Conservation (phyloP, 1,139 yeast species). For the Geotrichum europaeum region DNA sequence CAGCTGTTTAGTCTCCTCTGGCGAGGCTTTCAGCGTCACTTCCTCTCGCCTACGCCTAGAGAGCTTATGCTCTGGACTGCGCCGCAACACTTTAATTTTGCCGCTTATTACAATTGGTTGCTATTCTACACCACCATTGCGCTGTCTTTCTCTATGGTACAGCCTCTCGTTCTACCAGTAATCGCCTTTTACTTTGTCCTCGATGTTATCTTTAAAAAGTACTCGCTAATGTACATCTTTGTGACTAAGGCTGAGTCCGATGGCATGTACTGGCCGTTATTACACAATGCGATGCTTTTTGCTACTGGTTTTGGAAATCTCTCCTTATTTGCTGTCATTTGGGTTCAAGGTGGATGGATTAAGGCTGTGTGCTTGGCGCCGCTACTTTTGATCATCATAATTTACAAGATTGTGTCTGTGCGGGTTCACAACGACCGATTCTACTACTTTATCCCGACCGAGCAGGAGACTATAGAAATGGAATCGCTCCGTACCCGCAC, state of each 20-base stretch:
- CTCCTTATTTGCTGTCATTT: slow-evolving; percentile 35
- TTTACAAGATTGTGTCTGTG: slow-evolving; percentile 30
- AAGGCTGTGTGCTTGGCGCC: slow-evolving; percentile 35
- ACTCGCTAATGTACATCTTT: slow-evolving; percentile 35
- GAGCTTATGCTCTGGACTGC: slow-evolving; percentile 34
- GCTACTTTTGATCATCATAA: slow-evolving; percentile 28
- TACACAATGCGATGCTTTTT: slow-evolving; percentile 35
- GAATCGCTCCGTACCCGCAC: slow-evolving; percentile 13
- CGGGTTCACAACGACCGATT: slow-evolving; percentile 26
- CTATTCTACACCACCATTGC: slow-evolving; percentile 38
- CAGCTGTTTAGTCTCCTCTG: slow-evolving; percentile 32
- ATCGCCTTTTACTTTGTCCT: slow-evolving; percentile 32
- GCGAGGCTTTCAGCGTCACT: slow-evolving; percentile 29
- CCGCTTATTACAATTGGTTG: slow-evolving; percentile 35
- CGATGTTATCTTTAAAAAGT: slow-evolving; percentile 35
- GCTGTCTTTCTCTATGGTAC: slow-evolving; percentile 37
- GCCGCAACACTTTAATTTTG: slow-evolving; percentile 37
- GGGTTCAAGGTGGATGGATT: slow-evolving; percentile 37
- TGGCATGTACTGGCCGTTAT: slow-evolving; percentile 38
- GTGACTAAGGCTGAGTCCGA: slow-evolving; percentile 39
- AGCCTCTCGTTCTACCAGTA: slow-evolving; percentile 37
- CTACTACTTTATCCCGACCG: slow-evolving; percentile 30
- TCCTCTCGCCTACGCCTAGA: slow-evolving; percentile 37
- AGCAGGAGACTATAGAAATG: slow-evolving; percentile 24
- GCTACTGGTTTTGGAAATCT: slow-evolving; percentile 36